These are phyloP conservation scores for Lumnitzera racemosa DNA, from an alignment of 345 rosid genomes.

Conservation along the genomic window DNA sequence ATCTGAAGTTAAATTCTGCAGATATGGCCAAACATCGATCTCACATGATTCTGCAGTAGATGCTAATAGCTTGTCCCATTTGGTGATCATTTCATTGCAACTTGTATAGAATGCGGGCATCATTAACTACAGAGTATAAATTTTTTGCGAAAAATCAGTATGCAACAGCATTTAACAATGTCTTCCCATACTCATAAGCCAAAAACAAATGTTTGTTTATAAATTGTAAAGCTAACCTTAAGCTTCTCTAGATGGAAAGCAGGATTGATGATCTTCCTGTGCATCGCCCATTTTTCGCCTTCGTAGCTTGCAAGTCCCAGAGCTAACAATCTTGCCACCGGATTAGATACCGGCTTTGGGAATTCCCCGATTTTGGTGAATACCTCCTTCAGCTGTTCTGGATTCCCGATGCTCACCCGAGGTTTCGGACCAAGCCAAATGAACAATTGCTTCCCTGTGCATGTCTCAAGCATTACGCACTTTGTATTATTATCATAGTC, in stretches of 20 bases:
- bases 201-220: background rate
- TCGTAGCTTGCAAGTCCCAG: slow-evolving; percentile 28
- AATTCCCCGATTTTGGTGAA: slow-evolving; percentile 28
- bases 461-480: too few species aligned
- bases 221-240: slow-evolving; percentile 25
- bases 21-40: slow-evolving; percentile 30
- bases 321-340: slow-evolving; percentile 20
- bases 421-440: slow-evolving; percentile 47
- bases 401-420: slow-evolving; percentile 29
- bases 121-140: slow-evolving; percentile 13
- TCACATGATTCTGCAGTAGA: slow-evolving; percentile 13
- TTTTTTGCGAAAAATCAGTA: background rate
- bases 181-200: background rate
- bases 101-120: slow-evolving; percentile 21
- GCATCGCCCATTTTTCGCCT: slow-evolving; percentile 52
- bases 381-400: slow-evolving; percentile 37
- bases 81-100: slow-evolving; percentile 25
- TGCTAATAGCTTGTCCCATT: slow-evolving; percentile 28
- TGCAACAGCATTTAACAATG: too few species aligned
- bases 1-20: slow-evolving; percentile 27
- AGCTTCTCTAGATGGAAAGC: slow-evolving; percentile 55
- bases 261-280: slow-evolving; percentile 41
- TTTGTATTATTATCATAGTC: background rate
- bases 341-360: slow-evolving; percentile 21
- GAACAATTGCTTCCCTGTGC: slow-evolving; percentile 30